Conservation (phyloP, 2,329 filamentous ascomycete species). For the Aureobasidium sp. region DNA sequence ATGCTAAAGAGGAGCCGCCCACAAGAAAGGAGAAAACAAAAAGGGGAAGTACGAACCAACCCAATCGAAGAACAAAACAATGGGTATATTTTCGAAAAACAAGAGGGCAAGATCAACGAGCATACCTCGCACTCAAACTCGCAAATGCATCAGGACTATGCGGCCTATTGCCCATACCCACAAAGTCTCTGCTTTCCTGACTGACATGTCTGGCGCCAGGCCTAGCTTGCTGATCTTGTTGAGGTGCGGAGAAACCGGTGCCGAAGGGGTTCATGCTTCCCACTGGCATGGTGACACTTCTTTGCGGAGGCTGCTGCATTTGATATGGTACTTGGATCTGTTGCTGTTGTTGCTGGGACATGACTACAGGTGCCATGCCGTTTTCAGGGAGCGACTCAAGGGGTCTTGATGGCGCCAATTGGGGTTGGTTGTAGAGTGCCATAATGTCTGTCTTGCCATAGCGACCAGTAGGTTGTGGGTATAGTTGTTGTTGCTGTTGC, state of each 20-base stretch:
- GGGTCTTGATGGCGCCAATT: constrained; percentile 39
- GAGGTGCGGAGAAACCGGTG: constrained; percentile 2
- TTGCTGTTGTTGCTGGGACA: constrained; percentile 18
- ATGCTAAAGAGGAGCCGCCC: background rate
- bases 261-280: constrained; percentile 25
- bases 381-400: constrained; percentile 29
- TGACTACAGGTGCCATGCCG: constrained; percentile 19
- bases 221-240: constrained; percentile 20
- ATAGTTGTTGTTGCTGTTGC: constrained; percentile 30
- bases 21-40: background rate
- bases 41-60: background rate
- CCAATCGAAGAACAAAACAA: background rate
- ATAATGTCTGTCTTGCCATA: constrained; percentile 68
- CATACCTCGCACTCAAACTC: constrained; percentile 55
- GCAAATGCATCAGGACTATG: constrained; percentile 77
- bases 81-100: background rate
- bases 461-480: constrained; percentile 26
- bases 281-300: constrained; percentile 33
- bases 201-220: constrained; percentile 43
- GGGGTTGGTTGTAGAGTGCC: constrained; percentile 61
- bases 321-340: constrained; percentile 21
- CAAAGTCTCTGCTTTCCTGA: constrained; percentile 60
- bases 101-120: constrained; percentile 17
- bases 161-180: constrained; percentile 49
- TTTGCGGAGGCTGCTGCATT: constrained; percentile 20